Evolutionary conservation across 208 protist species (phyloP), one percentile per base, ranked within the genome.

Genomic region (Vickermania ingenoplastis): DNA sequence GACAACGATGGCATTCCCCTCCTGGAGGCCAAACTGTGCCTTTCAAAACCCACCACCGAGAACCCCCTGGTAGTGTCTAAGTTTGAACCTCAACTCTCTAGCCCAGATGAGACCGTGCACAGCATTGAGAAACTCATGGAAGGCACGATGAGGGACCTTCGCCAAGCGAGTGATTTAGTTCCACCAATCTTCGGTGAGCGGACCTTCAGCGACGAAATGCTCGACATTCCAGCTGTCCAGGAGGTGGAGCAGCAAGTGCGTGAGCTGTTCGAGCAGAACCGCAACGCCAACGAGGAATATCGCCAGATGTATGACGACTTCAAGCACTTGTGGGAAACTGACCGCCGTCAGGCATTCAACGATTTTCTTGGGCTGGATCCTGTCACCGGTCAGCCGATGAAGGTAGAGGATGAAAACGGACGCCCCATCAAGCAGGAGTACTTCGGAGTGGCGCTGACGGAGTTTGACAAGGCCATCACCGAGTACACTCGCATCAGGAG

Each of bases 381-480:
- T 2, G 53, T 65, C 41, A 21, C 53, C n/a, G 61, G 51, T 17
- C 22, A 25, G 54, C 52, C 55, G 2, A 28, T 31, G 48, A 50
- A 36, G 14, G 13, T 28, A 25, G 23, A 63, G 30, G 75, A 87
- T 31, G 84, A 89, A 25, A 45, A 17, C 17, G 50, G 50, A 17
- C 11, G 23, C 7, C 50, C 50, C 23, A 25, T 61, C 53, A 36
- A 72, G 28, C 76, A 71, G 30, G 91, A 96, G 67, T 96, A 93
- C 73, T 96, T 96, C 68, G 83, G 86, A 7, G 89, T 95, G 1
- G 71, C 73, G 31, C 73, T 98, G 45, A 77, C 90, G 57, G 82
- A 92, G 21, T 98, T 98, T 76, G 94, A 97, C 68, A 68, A 81
- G 26, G 77, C 94, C 57, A 98, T 99, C 60, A 89, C 84, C 0